Percentiles rank a stretch among this genome's conserved stretches.
Conservation (phyloP, 2,329 filamentous ascomycete species). For the Diplodia intermedia region DNA sequence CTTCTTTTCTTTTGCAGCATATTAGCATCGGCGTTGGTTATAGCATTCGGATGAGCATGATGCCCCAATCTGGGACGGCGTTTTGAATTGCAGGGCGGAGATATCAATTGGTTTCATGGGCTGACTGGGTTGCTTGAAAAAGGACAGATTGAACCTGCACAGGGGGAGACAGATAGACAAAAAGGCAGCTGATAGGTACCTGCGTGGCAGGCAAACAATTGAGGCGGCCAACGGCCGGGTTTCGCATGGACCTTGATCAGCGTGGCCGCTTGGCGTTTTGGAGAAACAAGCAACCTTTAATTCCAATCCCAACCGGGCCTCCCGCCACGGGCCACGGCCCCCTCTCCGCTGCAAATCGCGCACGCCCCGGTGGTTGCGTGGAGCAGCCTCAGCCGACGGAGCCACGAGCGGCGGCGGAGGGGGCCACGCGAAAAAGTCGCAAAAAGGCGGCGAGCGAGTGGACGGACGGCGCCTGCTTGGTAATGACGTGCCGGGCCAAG, state of each 20-base stretch:
- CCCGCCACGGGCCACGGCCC: slow-evolving; percentile 16
- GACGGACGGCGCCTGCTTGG: slow-evolving; percentile 1
- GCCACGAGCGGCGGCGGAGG: neutral
- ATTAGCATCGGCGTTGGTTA: slow-evolving; percentile 44
- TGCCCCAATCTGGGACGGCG: slow-evolving; percentile 24
- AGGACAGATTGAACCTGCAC: slow-evolving; percentile 4
- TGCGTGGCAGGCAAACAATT: slow-evolving; percentile 11
- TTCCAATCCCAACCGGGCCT: slow-evolving; percentile 14
- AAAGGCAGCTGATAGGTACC: slow-evolving; percentile 3
- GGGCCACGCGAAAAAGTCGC: neutral
- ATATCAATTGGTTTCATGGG: slow-evolving; percentile 29
- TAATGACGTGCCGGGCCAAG: slow-evolving; percentile 22
- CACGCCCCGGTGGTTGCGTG: neutral
- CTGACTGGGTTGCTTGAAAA: slow-evolving; percentile 2
- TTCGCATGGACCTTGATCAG: slow-evolving; percentile 21
- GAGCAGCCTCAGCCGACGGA: slow-evolving; percentile 2
- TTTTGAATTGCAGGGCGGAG: slow-evolving; percentile 27
- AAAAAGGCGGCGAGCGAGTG: neutral
- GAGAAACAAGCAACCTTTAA: slow-evolving; percentile 31
- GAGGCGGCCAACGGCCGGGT: slow-evolving; percentile 23
- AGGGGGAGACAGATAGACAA: neutral
- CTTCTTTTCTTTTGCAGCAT: slow-evolving; percentile 34
- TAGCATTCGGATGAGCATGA: slow-evolving; percentile 31
- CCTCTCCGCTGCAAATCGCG: slow-evolving; percentile 28
- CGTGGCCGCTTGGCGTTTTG: slow-evolving; percentile 22